phyloP scores from a whole-genome alignment of 352 stramenopile species.

The Globisporangium emineosum region DNA sequence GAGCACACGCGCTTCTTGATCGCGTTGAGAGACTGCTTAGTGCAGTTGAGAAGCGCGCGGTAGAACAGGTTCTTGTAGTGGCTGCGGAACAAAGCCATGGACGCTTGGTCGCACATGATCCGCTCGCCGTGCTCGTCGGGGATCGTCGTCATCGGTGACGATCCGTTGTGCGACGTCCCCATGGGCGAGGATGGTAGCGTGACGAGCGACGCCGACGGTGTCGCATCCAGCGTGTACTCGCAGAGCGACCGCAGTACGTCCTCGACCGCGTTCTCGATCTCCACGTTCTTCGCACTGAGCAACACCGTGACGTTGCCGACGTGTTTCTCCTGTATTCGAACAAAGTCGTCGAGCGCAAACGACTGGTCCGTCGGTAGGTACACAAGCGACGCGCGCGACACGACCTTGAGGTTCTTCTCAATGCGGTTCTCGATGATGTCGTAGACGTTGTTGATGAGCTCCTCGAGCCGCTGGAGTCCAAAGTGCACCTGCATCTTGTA shows the following conservation, averaged over 20 bases:
- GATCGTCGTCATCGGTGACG: constrained; percentile 8
- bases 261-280: constrained; percentile 86
- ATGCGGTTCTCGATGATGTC: constrained; percentile 85
- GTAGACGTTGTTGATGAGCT: constrained; percentile 80
- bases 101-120: constrained; percentile 31
- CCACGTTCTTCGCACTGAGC: constrained; percentile 76
- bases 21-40: constrained; percentile 69
- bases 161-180: not conserved
- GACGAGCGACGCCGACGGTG: constrained; percentile 11
- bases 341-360: constrained; percentile 87
- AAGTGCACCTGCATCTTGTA: constrained; percentile 70
- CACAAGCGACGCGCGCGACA: constrained; percentile 74
- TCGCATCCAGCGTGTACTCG: constrained; percentile 60
- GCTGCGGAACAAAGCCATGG: constrained; percentile 46
- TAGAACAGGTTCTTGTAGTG: constrained; percentile 88
- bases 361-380: constrained; percentile 76
- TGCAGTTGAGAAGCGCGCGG: constrained; percentile 72
- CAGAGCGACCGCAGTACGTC: constrained; percentile 68
- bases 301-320: constrained; percentile 56
- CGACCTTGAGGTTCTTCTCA: constrained; percentile 81
- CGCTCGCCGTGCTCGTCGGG: constrained; percentile 15
- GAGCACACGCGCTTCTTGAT: constrained; percentile 86
- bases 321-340: constrained; percentile 77
- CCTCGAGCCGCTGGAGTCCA: constrained; percentile 67
- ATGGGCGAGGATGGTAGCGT: constrained; percentile 14